phyloP scores from a whole-genome alignment of 2,329 filamentous ascomycete species.

The Aspergillus pseudoglaucus region DNA sequence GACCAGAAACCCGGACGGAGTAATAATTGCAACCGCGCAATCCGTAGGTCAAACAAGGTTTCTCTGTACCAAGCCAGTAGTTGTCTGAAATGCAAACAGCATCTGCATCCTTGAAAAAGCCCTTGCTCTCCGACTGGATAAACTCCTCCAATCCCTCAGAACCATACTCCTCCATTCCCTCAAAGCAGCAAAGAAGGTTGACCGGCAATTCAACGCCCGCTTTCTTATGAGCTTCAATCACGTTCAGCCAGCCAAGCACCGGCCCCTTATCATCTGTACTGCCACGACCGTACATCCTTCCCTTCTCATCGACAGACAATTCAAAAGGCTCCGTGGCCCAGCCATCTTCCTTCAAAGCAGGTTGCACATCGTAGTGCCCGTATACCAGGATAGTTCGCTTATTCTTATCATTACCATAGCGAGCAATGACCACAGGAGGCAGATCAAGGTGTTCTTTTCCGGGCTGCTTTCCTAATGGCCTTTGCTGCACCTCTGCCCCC shows the following conservation, averaged over 20 bases:
- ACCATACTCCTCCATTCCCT: slow-evolving; percentile 99
- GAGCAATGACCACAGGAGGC: slow-evolving; percentile 83
- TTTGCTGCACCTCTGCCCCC: slow-evolving; percentile 80
- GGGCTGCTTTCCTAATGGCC: slow-evolving; percentile 83
- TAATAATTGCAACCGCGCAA: slow-evolving; percentile 98
- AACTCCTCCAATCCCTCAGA: slow-evolving; percentile 95
- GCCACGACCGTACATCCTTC: slow-evolving; percentile 91
- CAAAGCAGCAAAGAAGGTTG: slow-evolving; percentile 98
- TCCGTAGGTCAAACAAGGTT: slow-evolving; percentile 95
- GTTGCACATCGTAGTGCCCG: slow-evolving; percentile 98
- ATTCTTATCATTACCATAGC: slow-evolving; percentile 84
- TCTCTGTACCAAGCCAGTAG: slow-evolving; percentile 99
- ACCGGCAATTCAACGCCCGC: slow-evolving; percentile 91
- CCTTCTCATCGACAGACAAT: slow-evolving; percentile 79
- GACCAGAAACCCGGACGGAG: slow-evolving; percentile 80
- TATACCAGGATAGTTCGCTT: slow-evolving; percentile 96
- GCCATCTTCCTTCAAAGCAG: slow-evolving; percentile 84
- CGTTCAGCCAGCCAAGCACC: slow-evolving; percentile 94
- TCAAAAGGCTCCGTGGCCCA: slow-evolving; percentile 95
- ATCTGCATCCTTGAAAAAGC: slow-evolving; percentile 91
- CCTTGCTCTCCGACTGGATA: slow-evolving; percentile 83
- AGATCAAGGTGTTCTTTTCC: slow-evolving; percentile 85
- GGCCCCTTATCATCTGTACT: slow-evolving; percentile 98
- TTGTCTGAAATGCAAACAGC: slow-evolving; percentile 98
- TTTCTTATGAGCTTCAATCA: slow-evolving; percentile 95